These are phyloP conservation scores for Tolypocladium amazonense DNA, from an alignment of 2,329 filamentous ascomycete species.

Conservation along the genomic window DNA sequence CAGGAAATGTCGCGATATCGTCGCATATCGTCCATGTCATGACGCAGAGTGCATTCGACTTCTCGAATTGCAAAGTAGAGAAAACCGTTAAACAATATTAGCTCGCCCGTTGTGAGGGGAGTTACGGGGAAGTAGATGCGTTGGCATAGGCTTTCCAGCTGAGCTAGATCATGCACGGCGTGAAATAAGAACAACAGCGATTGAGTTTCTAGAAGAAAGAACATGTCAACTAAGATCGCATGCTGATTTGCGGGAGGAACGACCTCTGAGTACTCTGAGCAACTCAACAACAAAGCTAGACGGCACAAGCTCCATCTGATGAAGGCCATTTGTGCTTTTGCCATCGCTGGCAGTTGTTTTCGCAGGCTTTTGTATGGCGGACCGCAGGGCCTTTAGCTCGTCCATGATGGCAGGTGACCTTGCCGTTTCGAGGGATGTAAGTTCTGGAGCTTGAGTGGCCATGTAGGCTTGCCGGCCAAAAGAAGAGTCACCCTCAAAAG, in stretches of 20 bases:
- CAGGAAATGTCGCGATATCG: neutral
- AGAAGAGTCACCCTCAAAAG: neutral
- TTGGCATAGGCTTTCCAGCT: conserved; percentile 7
- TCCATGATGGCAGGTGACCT: neutral
- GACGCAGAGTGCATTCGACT: neutral
- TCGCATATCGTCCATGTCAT: neutral
- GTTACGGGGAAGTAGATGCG: conserved; percentile 9
- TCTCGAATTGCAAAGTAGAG: conserved; percentile 2
- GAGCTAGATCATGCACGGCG: conserved; percentile 4
- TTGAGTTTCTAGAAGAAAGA: neutral
- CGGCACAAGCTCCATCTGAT: neutral
- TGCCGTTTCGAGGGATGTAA: neutral
- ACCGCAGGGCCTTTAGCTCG: neutral
- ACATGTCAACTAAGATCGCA: neutral
- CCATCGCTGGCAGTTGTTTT: neutral
- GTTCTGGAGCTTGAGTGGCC: neutral
- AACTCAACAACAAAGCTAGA: neutral
- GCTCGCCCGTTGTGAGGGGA: conserved; percentile 6
- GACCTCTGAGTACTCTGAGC: neutral
- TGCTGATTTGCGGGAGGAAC: neutral
- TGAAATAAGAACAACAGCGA: conserved; percentile 7
- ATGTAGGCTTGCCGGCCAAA: neutral
- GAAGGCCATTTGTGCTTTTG: neutral
- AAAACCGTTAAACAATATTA: conserved; percentile 7
- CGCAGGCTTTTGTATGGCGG: neutral